Base-by-base conservation (phyloP, 1,139 yeast genomes). In the Zhuliangozyma parablackwelliae region DNA sequence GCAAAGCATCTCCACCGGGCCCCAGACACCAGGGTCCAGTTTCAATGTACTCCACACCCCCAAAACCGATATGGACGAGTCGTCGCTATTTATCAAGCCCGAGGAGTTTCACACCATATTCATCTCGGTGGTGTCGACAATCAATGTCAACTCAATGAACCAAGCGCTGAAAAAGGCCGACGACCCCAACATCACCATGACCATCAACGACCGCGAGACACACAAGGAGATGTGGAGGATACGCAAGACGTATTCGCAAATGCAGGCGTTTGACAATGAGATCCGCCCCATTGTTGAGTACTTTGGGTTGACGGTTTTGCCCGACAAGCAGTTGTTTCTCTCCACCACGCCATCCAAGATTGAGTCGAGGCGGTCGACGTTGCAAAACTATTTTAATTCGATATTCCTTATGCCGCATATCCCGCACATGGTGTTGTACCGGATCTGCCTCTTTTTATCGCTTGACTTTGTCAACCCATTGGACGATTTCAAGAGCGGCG, bases 221-320 rank as follows among this genome's bases (percentile, higher is more conserved):
- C 68, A 64, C 25, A 80, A 80, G 47, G 87, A 80, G 50, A 74
- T 84, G 71, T 87, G 94, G 85, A 71, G 80, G 46, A 72, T 84
- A 36, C 62, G 80, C 24, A 87, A 88, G 51, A 65, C 80, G 3
- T 69, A 75, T 39, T 61, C 71, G 1, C 82, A 82, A 48, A 57
- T 87, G 23, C 45, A 61, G 7, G 67, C 69, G 10, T 69, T 87
- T 39, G 90, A 85, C 54, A 59, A 62, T 24, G 75, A 72, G 35
- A 62, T 84, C 7, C 62, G 85, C 38, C 72, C 78, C 5, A 66
- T 75, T 21, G 67, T 78, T 10, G 78, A 76, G 40, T 63, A 76
- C 29, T 80, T 76, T 47, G 73, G 83, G 13, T 59, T 85, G 29
- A 90, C 95, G 0, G 68, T 70, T n/a, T 37, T 86, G 38, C 74